Evolutionary conservation across 177 flowering plant species (phyloP).

Genomic region (Tripterygium wilfordii): DNA sequence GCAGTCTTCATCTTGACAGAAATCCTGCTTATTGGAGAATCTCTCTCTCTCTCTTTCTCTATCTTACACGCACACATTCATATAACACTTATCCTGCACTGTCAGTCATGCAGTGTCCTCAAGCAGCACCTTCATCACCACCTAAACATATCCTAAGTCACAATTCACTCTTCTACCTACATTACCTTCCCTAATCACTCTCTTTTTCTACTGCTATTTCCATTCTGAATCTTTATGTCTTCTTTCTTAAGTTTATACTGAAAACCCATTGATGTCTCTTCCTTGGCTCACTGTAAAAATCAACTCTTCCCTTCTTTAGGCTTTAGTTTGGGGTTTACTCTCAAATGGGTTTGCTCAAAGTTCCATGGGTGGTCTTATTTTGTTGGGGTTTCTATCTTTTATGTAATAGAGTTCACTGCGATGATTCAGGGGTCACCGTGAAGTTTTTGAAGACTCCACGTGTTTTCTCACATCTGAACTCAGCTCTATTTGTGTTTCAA

Average conservation of each 20-base stretch:
- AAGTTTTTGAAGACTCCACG: slow-evolving; percentile 57
- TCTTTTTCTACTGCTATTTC: background rate
- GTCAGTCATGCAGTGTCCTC: slow-evolving; percentile 40
- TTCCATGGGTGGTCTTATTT: slow-evolving; percentile 30
- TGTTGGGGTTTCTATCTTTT: slow-evolving; percentile 36
- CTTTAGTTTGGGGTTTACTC: slow-evolving; percentile 2
- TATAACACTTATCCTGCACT: slow-evolving; percentile 7
- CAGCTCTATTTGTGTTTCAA: slow-evolving; percentile 65
- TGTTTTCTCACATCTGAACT: slow-evolving; percentile 33
- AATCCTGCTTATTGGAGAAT: background rate
- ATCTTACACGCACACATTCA: background rate
- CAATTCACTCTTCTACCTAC: background rate
- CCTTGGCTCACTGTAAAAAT: slow-evolving; percentile 3
- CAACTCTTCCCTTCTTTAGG: background rate
- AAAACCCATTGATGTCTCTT: slow-evolving; percentile 6
- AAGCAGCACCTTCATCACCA: slow-evolving; percentile 20
- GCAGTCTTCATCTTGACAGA: background rate
- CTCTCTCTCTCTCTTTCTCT: slow-evolving; percentile 18
- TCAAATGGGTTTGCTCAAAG: slow-evolving; percentile 38
- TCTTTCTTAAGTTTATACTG: background rate
- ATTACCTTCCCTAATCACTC: slow-evolving; percentile 10
- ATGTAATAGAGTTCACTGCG: slow-evolving; percentile 25
- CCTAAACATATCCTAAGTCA: slow-evolving; percentile 7
- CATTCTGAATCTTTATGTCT: slow-evolving; percentile 1
- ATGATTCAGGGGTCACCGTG: slow-evolving; percentile 38